Percentiles rank a stretch among this genome's conserved stretches.
phyloP scores from a whole-genome alignment of 2,329 filamentous ascomycete species.

The Orbilia brochopaga region DNA sequence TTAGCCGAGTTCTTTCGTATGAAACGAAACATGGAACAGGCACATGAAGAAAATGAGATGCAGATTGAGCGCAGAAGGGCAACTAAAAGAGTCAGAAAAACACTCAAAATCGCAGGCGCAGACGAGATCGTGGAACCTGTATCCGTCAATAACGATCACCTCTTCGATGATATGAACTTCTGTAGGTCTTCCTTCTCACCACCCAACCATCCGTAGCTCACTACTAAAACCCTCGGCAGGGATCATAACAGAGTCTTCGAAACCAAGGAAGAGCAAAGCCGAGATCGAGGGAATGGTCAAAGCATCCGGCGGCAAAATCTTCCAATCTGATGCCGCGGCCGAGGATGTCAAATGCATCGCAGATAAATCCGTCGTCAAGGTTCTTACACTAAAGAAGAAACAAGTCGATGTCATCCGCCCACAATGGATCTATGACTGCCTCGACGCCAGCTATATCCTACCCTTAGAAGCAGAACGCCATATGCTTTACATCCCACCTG shows the following conservation, averaged over 20 bases:
- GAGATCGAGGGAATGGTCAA: slow-evolving; percentile 83
- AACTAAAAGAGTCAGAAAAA: slow-evolving; percentile 69
- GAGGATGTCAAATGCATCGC: slow-evolving; percentile 74
- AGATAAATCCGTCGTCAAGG: slow-evolving; percentile 78
- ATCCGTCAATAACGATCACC: slow-evolving; percentile 60
- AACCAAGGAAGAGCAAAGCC: slow-evolving; percentile 76
- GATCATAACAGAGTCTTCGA: slow-evolving; percentile 76
- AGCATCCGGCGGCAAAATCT: slow-evolving; percentile 78
- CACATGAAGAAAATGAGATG: slow-evolving; percentile 74
- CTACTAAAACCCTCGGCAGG: slow-evolving; percentile 56
- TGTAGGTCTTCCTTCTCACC: slow-evolving; percentile 37
- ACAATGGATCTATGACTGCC: slow-evolving; percentile 82
- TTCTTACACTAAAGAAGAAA: slow-evolving; percentile 75
- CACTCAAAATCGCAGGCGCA: slow-evolving; percentile 75
- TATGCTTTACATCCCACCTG: slow-evolving; percentile 76
- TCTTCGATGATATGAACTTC: slow-evolving; percentile 52
- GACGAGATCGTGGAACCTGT: slow-evolving; percentile 57
- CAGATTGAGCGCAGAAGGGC: slow-evolving; percentile 72
- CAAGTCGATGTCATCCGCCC: slow-evolving; percentile 76
- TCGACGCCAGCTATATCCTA: slow-evolving; percentile 68
- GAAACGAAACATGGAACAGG: slow-evolving; percentile 71
- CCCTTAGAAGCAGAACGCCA: slow-evolving; percentile 64
- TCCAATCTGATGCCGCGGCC: slow-evolving; percentile 71
- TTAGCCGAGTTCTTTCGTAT: slow-evolving; percentile 76
- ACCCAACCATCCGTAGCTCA: neutral